A percentile compares a stretch with the other conserved stretches of the same genome.
Evolutionary conservation across 2,329 filamentous ascomycete species (phyloP).

Genomic region (Phialocephala sp.): DNA sequence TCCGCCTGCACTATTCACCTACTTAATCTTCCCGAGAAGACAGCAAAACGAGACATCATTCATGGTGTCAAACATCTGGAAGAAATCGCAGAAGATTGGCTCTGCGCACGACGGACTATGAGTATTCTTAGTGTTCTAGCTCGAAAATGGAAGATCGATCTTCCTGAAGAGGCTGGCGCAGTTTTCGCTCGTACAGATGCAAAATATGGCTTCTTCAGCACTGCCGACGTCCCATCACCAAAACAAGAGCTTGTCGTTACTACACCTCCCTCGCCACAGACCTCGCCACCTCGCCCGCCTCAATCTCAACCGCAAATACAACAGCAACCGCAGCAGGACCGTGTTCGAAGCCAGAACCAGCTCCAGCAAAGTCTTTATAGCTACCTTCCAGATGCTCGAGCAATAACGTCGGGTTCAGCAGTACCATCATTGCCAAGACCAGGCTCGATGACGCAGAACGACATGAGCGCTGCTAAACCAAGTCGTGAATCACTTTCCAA

Average conservation of each 20-base stretch:
- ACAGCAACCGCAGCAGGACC: conserved; percentile 14
- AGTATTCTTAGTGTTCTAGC: conserved; percentile 84
- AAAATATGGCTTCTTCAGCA: conserved; percentile 75
- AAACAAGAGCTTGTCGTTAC: conserved; percentile 40
- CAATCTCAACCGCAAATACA: conserved; percentile 16
- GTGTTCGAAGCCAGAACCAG: conserved; percentile 32
- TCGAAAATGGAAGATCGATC: conserved; percentile 85
- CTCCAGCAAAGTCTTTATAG: conserved; percentile 40
- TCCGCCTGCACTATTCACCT: conserved; percentile 94
- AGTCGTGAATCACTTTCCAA: neutral
- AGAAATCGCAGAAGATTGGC: conserved; percentile 95
- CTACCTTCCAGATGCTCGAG: conserved; percentile 32
- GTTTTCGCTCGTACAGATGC: conserved; percentile 80
- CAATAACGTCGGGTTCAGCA: conserved; percentile 10
- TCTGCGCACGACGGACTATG: conserved; percentile 83
- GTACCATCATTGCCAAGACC: conserved; percentile 1
- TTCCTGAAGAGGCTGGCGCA: conserved; percentile 81
- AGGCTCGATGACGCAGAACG: conserved; percentile 15
- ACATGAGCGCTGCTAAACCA: conserved; percentile 6
- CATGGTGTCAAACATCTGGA: conserved; percentile 92
- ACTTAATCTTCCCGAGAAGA: conserved; percentile 91
- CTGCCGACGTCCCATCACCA: conserved; percentile 43
- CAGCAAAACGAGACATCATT: conserved; percentile 84
- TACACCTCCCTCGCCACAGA: conserved; percentile 32
- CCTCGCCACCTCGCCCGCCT: conserved; percentile 31